Evolutionary conservation across 345 rosid genomes (phyloP).

Genomic region (Brassica juncea): DNA sequence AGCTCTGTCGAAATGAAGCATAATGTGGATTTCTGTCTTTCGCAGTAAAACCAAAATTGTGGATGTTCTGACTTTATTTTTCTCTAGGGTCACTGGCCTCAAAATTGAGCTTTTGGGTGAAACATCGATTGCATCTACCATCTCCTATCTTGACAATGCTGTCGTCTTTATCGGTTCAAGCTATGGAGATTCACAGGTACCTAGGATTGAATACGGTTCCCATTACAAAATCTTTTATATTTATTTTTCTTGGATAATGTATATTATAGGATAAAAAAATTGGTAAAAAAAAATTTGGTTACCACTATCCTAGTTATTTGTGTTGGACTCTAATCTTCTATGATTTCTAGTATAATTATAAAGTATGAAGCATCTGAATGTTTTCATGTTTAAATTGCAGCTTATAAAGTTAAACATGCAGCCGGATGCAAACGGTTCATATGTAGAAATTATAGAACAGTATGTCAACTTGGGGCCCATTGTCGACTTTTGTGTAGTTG

Average conservation of each 20-base stretch:
- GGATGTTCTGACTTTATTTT: slow-evolving; percentile 8
- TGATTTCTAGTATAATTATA: neutral
- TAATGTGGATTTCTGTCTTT: neutral
- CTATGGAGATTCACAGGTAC: slow-evolving; percentile 96
- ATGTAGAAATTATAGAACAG: slow-evolving; percentile 81
- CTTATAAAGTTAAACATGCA: slow-evolving; percentile 80
- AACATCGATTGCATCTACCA: slow-evolving; percentile 89
- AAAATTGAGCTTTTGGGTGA: slow-evolving; percentile 89
- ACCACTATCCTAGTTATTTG: slow-evolving; percentile 19
- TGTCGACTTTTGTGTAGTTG: slow-evolving; percentile 88
- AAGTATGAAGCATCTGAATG: neutral
- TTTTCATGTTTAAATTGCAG: slow-evolving; percentile 43
- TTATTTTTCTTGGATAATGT: neutral
- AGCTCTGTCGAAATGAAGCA: neutral
- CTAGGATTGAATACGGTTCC: neutral
- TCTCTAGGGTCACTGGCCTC: slow-evolving; percentile 78
- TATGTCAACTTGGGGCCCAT: slow-evolving; percentile 96
- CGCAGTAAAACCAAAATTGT: neutral
- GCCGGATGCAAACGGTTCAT: slow-evolving; percentile 89
- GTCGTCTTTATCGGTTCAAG: slow-evolving; percentile 87
- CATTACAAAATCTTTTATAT: neutral
- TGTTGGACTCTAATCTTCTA: slow-evolving; percentile 11
- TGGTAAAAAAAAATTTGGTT: neutral
- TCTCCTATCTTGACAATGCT: slow-evolving; percentile 92
- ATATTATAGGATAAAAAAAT: neutral